Conservation (phyloP, 2,329 filamentous ascomycete species). For the Cladophialophora yegresii region DNA sequence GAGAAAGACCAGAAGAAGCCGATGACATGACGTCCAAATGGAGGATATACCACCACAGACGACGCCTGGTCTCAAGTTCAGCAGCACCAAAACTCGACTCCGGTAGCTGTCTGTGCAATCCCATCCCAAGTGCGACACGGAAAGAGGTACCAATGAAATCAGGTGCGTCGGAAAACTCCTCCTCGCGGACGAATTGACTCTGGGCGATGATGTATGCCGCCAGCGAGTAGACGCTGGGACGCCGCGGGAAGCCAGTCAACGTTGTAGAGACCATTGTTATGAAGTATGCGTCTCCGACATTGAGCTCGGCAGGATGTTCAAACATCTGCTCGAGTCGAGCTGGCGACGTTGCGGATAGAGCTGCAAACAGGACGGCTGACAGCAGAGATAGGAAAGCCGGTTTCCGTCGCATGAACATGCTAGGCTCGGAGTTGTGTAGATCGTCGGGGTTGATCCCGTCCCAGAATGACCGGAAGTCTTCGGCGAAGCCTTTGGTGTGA, state of each 20-base stretch:
- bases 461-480: conserved; percentile 32
- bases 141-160: conserved; percentile 34
- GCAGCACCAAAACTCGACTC: conserved; percentile 22
- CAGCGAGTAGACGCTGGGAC: conserved; percentile 29
- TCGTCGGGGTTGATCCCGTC: conserved; percentile 9
- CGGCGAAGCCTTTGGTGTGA: conserved; percentile 26
- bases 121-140: conserved; percentile 32
- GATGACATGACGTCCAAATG: conserved; percentile 35
- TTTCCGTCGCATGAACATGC: conserved; percentile 27
- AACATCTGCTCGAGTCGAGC: conserved; percentile 16
- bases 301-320: conserved; percentile 2
- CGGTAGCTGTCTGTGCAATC: conserved; percentile 29
- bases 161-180: conserved; percentile 32
- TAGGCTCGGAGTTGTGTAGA: conserved; percentile 23
- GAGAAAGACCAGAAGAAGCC: conserved; percentile 29
- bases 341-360: conserved; percentile 21
- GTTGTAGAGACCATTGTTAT: conserved; percentile 26
- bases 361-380: conserved; percentile 29
- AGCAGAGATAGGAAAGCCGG: conserved; percentile 31
- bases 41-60: conserved; percentile 34
- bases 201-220: conserved; percentile 33
- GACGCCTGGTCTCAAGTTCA: conserved; percentile 30
- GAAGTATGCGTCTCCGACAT: conserved; percentile 30
- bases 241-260: conserved; percentile 33
- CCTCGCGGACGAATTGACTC: conserved; percentile 33